These are phyloP conservation scores for Medicago truncatula DNA, from an alignment of 306 rosid genomes.

Conservation along the genomic window MtrunA17r5.0-ANR NC_053049.1:47707501-47708000, in stretches of 20 bases:
- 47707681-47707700: background rate
- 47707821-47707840: background rate
- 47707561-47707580: conserved; percentile 78
- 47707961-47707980: conserved; percentile 89
- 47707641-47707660: conserved; percentile 28
- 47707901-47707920: conserved; percentile 76
- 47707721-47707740: background rate
- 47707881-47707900: background rate
- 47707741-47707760: background rate
- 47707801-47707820: conserved; percentile 10
- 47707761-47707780: background rate
- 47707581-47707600: conserved; percentile 86
- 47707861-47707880: background rate
- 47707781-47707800: background rate
- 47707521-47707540: conserved; percentile 14
- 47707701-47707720: background rate
- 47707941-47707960: conserved; percentile 98
- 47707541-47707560: background rate
- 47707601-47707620: conserved; percentile 82
- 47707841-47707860: background rate
- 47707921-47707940: conserved; percentile 83
- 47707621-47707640: conserved; percentile 43
- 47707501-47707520: background rate
- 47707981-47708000: conserved; percentile 98
- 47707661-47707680: background rate